A percentile compares a stretch with the other conserved stretches of the same genome.
These are phyloP conservation scores for Vitis hybrid DNA, from an alignment of 177 flowering plant species.

Conservation along the genomic window DNA sequence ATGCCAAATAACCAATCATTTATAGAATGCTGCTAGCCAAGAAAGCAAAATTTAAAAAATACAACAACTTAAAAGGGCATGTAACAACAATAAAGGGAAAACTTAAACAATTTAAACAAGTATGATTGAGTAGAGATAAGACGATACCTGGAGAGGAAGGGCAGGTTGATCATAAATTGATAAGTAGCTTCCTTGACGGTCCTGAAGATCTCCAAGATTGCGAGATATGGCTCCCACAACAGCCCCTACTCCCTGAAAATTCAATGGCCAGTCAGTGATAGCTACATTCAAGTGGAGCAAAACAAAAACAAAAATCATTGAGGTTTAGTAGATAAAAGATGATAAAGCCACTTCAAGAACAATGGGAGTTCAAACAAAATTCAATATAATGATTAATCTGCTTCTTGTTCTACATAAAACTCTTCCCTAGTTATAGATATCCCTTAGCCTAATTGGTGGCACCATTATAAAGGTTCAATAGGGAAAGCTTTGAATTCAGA, in stretches of 20 bases:
- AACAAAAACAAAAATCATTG: background rate
- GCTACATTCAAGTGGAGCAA: background rate
- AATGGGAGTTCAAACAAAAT: too few relatives aligned
- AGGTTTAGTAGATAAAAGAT: too few relatives aligned
- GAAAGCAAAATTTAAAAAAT: too few relatives aligned
- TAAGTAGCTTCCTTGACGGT: constrained; percentile 70
- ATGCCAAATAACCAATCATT: too few relatives aligned
- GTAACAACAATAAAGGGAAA: background rate
- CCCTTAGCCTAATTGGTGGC: too few relatives aligned
- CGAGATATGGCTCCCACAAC: constrained; percentile 77
- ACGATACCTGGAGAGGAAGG: constrained; percentile 57
- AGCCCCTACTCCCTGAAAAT: constrained; percentile 62
- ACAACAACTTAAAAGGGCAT: background rate
- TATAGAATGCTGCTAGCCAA: too few relatives aligned
- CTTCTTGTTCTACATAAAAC: too few relatives aligned
- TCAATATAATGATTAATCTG: too few relatives aligned
- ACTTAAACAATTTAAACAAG: background rate
- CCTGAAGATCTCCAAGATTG: constrained; percentile 74
- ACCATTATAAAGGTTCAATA: too few relatives aligned
- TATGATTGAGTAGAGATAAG: background rate
- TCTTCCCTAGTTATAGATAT: too few relatives aligned
- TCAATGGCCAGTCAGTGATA: background rate
- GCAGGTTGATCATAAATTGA: constrained; percentile 68
- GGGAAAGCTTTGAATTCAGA: too few relatives aligned
- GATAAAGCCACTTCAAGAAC: background rate